Conservation (phyloP, 2,329 filamentous ascomycete genomes). For the Fusarium siculi region DNA sequence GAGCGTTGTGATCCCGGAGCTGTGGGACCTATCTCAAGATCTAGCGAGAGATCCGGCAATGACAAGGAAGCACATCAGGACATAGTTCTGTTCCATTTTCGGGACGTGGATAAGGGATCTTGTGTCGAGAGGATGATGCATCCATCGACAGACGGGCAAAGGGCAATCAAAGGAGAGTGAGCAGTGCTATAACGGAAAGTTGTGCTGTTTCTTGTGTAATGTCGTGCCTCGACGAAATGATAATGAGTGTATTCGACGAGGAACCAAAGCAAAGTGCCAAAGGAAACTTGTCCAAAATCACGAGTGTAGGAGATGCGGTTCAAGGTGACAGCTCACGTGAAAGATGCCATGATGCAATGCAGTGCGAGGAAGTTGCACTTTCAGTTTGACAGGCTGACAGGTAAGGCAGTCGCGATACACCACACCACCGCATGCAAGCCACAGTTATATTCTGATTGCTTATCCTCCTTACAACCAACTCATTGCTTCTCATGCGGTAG, state of each 20-base stretch:
- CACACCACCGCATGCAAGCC: neutral
- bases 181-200: neutral
- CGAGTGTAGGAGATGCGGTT: neutral
- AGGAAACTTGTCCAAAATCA: neutral
- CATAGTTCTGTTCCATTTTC: neutral
- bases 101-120: neutral
- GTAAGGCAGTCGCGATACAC: neutral
- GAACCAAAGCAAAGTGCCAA: neutral
- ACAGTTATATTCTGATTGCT: neutral
- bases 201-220: neutral
- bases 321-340: neutral
- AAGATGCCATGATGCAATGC: neutral
- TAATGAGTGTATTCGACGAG: neutral
- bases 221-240: neutral
- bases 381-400: neutral
- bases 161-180: neutral
- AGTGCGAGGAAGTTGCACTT: neutral
- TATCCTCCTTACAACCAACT: neutral
- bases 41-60: constrained; percentile 36
- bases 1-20: constrained; percentile 16
- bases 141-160: neutral
- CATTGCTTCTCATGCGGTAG: neutral
- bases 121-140: neutral
- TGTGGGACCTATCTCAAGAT: constrained; percentile 25
- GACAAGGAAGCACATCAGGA: neutral